These are phyloP conservation scores for Botryosphaeria agaves DNA, from an alignment of 2,329 filamentous ascomycete species.

Conservation along the genomic window DNA sequence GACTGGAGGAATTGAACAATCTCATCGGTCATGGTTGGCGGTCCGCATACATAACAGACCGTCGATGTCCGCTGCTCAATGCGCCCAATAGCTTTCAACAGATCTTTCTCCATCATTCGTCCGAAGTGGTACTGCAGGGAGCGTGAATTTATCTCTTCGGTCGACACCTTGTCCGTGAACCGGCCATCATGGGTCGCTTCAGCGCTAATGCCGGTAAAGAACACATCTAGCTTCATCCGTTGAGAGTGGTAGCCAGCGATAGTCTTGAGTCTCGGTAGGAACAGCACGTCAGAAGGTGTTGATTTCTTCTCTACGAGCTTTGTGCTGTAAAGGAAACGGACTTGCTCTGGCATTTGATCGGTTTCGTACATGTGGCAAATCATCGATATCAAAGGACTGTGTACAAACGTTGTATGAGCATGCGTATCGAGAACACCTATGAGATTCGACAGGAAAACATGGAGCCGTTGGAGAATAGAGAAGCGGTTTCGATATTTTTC, in stretches of 20 bases:
- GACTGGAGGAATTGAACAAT: constrained; percentile 21
- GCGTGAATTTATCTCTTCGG: no score
- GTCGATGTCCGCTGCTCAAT: constrained; percentile 17
- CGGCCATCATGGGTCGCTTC: not conserved
- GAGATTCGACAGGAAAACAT: no score
- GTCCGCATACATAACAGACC: constrained; percentile 31
- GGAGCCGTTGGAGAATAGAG: constrained; percentile 1
- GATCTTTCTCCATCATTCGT: constrained; percentile 14
- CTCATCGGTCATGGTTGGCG: constrained; percentile 29
- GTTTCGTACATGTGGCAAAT: constrained; percentile 39
- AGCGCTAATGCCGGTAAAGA: constrained; percentile 11
- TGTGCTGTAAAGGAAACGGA: constrained; percentile 48
- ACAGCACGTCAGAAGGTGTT: constrained; percentile 20
- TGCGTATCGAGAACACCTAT: no score
- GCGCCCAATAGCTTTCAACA: constrained; percentile 20
- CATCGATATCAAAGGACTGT: constrained; percentile 58
- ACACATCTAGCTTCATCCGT: constrained; percentile 12
- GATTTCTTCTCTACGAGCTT: constrained; percentile 18
- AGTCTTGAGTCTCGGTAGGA: constrained; percentile 26
- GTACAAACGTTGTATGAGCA: no score
- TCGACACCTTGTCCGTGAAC: no score
- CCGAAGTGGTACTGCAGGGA: constrained; percentile 7
- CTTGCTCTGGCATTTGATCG: constrained; percentile 19
- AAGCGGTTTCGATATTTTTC: not conserved
- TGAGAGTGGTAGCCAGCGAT: constrained; percentile 8